Conservation (phyloP, 495 filamentous ascomycete genomes). For the Aspergillus kassunensis region DNA sequence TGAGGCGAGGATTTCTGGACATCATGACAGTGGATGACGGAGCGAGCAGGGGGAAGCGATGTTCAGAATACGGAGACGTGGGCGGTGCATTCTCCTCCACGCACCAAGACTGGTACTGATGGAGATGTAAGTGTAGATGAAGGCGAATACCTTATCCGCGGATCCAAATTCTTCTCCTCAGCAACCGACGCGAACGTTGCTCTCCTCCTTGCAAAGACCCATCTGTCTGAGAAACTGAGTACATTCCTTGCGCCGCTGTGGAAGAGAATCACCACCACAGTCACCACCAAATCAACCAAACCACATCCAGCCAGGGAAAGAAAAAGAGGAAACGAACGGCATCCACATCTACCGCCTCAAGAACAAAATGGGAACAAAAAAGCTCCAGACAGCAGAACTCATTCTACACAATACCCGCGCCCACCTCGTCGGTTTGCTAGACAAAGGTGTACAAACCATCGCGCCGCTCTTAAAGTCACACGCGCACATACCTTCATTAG, state of each 20-base stretch:
- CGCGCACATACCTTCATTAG: conserved; percentile 59
- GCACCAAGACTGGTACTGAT: no score
- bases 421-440: conserved; percentile 59
- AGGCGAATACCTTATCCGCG: conserved; percentile 49
- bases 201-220: conserved; percentile 62
- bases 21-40: conserved; percentile 84
- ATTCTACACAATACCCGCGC: conserved; percentile 58
- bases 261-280: conserved; percentile 30
- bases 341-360: conserved; percentile 66
- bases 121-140: conserved; percentile 20
- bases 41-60: conserved; percentile 68
- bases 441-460: conserved; percentile 61
- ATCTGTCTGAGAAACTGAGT: conserved; percentile 46
- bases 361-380: conserved; percentile 64
- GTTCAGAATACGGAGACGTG: conserved; percentile 68
- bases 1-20: conserved; percentile 64
- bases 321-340: conserved; percentile 51
- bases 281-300: no score
- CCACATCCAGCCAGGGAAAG: no score
- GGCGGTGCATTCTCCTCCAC: conserved; percentile 41
- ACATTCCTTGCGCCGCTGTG: conserved; percentile 66
- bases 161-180: conserved; percentile 76
- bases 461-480: conserved; percentile 65
- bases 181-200: conserved; percentile 69
- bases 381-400: conserved; percentile 67